Base-by-base conservation (phyloP, 257 asterid species). In the Solanum virginianum region DNA sequence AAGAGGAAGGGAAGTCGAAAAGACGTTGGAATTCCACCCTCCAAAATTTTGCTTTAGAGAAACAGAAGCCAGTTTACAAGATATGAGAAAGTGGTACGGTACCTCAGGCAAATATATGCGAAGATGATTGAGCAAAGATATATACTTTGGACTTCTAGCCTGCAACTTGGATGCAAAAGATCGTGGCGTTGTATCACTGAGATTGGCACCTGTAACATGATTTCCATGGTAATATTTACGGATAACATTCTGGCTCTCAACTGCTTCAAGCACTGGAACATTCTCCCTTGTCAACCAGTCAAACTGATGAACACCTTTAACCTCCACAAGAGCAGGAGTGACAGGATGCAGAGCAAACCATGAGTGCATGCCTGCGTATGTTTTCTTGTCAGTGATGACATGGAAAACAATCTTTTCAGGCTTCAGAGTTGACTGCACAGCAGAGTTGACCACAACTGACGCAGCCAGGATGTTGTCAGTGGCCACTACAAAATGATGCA, bases 61-160 rank as follows among this genome's bases (percentile, higher is more conserved):
- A 51, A 51, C 65, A 77, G 82, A 77, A 53, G 65, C 16, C 65
- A 29, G 65, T 77, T 53, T 29, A 77, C 65, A 77, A 29, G 82
- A 77, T 26, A 79, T 51, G 66, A 51, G 83, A 2, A 79, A 29
- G 18, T 15, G 49, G 49, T 92, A 97, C 99, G 49, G 49, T 92
- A 97, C 99, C 99, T 97, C 99, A 41, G 99, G 99, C 87, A 96
- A 93, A 87, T 95, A 95, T 86, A 96, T 96, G 22, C 99, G 98
- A 43, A 96, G 95, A 91, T 96, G 99, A 90, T 97, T 97, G 87
- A 97, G 97, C 93, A 95, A 89, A 47, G 99, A 97, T 80, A 93
- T 94, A 87, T 95, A 95, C 80, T 95, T 97, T 18, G 98, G 98
- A 86, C 97, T 94, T 88, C 99, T 90, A 83, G 99, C 95, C 94